These are phyloP conservation scores for Pythium oligandrum DNA, from an alignment of 352 stramenopile species.

Conservation along the genomic window DNA sequence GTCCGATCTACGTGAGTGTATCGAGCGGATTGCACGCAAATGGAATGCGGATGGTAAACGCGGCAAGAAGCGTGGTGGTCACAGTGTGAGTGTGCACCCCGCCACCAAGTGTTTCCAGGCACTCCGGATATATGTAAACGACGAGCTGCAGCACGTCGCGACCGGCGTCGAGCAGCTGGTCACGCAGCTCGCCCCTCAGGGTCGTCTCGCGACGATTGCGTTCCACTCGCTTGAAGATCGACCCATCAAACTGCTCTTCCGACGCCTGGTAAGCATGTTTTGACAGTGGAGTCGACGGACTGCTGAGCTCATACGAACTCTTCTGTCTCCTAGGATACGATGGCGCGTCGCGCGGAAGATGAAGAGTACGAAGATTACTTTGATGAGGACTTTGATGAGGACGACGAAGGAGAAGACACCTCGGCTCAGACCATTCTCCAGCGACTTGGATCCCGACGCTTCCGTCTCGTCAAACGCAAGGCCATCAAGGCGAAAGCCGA, in stretches of 20 bases:
- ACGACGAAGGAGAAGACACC: constrained; percentile 15
- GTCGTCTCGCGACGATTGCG: constrained; percentile 71
- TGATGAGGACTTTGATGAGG: constrained; percentile 16
- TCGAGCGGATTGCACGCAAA: constrained; percentile 71
- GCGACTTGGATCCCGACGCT: constrained; percentile 30
- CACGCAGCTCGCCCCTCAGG: constrained; percentile 43
- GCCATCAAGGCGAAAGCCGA: constrained; percentile 59
- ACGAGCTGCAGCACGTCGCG: constrained; percentile 69
- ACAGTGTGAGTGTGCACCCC: constrained; percentile 38
- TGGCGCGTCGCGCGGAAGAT: constrained; percentile 10
- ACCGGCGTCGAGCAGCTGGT: constrained; percentile 48
- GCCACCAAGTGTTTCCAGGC: constrained; percentile 77
- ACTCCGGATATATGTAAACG: constrained; percentile 77
- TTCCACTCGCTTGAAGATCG: constrained; percentile 84
- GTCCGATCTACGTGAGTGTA: constrained; percentile 56
- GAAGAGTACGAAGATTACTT: constrained; percentile 23
- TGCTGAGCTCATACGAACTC: not conserved
- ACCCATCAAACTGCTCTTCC: constrained; percentile 76
- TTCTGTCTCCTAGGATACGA: constrained; percentile 5
- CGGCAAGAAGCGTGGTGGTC: constrained; percentile 12
- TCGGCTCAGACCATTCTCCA: constrained; percentile 6
- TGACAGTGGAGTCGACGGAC: not conserved
- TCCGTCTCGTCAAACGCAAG: constrained; percentile 59
- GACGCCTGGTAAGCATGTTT: constrained; percentile 34
- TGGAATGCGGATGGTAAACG: constrained; percentile 32